Percentiles rank a stretch among this genome's conserved stretches.
Evolutionary conservation across 305 asterid species (phyloP).

Genomic region (Fraxinus platypoda): DNA sequence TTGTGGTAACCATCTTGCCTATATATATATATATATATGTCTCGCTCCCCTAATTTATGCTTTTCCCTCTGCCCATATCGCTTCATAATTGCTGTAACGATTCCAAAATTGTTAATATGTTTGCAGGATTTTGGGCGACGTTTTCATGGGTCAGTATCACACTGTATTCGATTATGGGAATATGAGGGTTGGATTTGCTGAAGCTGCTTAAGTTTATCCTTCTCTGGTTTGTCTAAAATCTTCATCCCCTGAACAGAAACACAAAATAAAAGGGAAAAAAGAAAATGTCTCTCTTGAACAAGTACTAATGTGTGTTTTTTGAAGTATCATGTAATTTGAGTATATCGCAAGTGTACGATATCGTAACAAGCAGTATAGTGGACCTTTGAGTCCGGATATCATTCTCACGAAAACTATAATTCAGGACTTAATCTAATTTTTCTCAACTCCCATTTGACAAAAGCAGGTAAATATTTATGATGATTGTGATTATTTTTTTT

Average conservation of each 20-base stretch:
- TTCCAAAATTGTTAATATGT: neutral
- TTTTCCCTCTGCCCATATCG: neutral
- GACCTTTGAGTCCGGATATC: too few relatives aligned
- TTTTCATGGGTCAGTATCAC: slow-evolving; percentile 82
- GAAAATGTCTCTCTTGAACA: neutral
- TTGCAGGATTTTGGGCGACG: slow-evolving; percentile 80
- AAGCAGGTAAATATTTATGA: too few relatives aligned
- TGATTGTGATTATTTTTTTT: too few relatives aligned
- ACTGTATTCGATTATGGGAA: slow-evolving; percentile 78
- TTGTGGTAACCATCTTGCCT: slow-evolving; percentile 57
- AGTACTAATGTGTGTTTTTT: neutral
- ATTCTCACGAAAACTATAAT: too few relatives aligned
- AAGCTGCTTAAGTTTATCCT: slow-evolving; percentile 51
- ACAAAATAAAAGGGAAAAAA: neutral
- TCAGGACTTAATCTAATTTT: too few relatives aligned
- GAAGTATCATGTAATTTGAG: neutral
- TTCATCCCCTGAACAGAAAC: neutral
- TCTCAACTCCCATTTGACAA: too few relatives aligned
- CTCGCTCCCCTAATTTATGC: neutral
- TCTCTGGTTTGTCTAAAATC: neutral
- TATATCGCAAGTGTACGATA: neutral
- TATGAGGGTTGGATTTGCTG: slow-evolving; percentile 73
- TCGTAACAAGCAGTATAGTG: too few relatives aligned
- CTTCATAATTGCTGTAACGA: neutral
- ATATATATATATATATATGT: neutral